These are phyloP conservation scores for Marasmius tenuissimus DNA, from an alignment of 1,284 basidiomycete species.

Conservation along the genomic window DNA sequence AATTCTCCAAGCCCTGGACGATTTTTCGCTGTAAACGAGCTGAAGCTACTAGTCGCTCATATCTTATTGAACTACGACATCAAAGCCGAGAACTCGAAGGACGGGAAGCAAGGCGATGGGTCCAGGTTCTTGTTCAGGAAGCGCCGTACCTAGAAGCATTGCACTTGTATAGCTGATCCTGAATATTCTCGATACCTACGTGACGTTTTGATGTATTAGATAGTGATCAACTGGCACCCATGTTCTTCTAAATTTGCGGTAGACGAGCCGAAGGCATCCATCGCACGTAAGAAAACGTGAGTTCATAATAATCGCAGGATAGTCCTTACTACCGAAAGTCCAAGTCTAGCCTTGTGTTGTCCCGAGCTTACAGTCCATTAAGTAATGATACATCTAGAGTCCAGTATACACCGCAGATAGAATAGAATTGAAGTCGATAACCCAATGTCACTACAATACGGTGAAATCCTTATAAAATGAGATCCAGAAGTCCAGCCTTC, in stretches of 20 bases:
- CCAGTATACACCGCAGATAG: slow-evolving; percentile 9
- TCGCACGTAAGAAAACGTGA: too few species aligned
- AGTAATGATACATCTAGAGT: not conserved
- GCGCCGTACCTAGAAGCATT: not conserved
- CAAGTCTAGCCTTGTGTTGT: not conserved
- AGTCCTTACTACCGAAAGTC: too few species aligned
- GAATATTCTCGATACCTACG: not conserved
- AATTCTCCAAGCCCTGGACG: slow-evolving; percentile 5
- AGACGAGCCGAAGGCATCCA: too few species aligned
- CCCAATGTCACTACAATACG: slow-evolving; percentile 6
- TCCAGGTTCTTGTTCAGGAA: not conserved
- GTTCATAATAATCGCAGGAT: too few species aligned
- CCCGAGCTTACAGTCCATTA: not conserved
- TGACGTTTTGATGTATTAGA: too few species aligned
- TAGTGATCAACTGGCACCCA: too few species aligned
- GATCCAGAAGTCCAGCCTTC: slow-evolving; percentile 7
- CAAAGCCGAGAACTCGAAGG: not conserved
- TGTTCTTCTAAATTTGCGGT: too few species aligned
- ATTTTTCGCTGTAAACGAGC: slow-evolving; percentile 10
- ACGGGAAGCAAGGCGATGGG: not conserved
- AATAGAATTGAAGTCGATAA: slow-evolving; percentile 7
- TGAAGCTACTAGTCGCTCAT: slow-evolving; percentile 6
- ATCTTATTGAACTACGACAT: slow-evolving; percentile 8
- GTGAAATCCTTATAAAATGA: not conserved
- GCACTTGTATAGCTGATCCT: not conserved